A percentile compares a stretch with the other conserved stretches of the same genome.
phyloP scores from a whole-genome alignment of 2,329 filamentous ascomycete species.

The Neoscytalidium dimidiatum region DNA sequence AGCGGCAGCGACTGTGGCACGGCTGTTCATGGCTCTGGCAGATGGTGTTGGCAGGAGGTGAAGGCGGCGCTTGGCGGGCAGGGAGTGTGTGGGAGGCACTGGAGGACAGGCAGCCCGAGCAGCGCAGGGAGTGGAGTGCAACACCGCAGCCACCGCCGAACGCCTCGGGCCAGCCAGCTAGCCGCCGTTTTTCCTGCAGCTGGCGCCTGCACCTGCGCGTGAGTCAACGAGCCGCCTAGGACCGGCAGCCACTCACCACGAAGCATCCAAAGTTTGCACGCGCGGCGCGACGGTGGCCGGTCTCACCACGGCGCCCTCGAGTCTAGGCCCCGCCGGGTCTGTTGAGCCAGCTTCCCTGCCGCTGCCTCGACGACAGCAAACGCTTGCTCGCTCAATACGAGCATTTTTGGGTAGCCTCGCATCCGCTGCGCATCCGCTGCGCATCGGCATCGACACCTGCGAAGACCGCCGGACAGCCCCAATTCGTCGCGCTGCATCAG shows the following conservation, averaged over 20 bases:
- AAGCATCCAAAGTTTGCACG: neutral
- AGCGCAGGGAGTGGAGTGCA: neutral
- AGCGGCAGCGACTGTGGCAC: neutral
- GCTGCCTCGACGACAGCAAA: neutral
- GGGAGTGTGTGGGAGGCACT: too few relatives aligned
- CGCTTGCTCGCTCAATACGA: neutral
- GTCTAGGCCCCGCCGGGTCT: neutral
- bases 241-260: neutral
- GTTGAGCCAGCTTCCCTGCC: neutral
- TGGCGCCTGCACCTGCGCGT: neutral
- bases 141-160: too few relatives aligned
- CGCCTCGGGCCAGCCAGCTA: neutral
- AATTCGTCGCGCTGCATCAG: neutral
- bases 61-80: neutral
- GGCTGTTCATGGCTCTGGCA: neutral
- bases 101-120: too few relatives aligned
- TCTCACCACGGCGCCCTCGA: neutral
- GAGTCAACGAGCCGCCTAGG: neutral
- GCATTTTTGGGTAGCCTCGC: neutral
- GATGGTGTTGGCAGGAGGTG: neutral
- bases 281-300: neutral
- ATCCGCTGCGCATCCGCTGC: neutral
- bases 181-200: conserved; percentile 3
- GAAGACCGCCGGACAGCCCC: neutral
- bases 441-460: neutral